These are phyloP conservation scores for Geotrichum cucujoidarum DNA, from an alignment of 1,139 yeast species.

Conservation along the genomic window DNA sequence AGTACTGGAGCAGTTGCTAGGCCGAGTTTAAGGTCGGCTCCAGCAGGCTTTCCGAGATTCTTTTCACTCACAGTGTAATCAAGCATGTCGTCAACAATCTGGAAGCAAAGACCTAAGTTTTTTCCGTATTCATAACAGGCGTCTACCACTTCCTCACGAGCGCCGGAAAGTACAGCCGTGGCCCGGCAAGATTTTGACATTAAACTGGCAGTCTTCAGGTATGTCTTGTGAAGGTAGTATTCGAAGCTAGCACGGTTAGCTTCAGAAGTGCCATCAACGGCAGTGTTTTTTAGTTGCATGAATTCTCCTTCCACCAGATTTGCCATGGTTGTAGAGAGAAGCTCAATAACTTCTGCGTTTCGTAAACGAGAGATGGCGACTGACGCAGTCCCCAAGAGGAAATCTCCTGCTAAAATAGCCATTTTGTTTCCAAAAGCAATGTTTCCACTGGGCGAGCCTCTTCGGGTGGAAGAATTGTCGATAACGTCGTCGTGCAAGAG, in stretches of 20 bases:
- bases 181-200: constrained; percentile 95
- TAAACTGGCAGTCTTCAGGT: constrained; percentile 87
- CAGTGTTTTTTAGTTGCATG: constrained; percentile 94
- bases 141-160: constrained; percentile 67
- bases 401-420: constrained; percentile 97
- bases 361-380: constrained; percentile 89
- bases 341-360: constrained; percentile 95
- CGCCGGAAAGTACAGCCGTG: constrained; percentile 88
- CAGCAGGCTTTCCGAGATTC: constrained; percentile 88
- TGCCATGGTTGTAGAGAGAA: constrained; percentile 92
- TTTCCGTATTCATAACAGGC: constrained; percentile 88
- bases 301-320: constrained; percentile 97
- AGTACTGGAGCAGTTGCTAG: constrained; percentile 95
- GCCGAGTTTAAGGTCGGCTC: constrained; percentile 90
- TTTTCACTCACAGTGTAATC: constrained; percentile 85
- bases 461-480: constrained; percentile 83
- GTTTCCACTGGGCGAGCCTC: constrained; percentile 90
- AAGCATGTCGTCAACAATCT: constrained; percentile 91
- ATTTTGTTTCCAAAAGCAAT: constrained; percentile 92
- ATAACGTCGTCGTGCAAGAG: constrained; percentile 94
- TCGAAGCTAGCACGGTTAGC: constrained; percentile 87
- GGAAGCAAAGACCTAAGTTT: constrained; percentile 91
- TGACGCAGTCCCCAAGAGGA: constrained; percentile 89
- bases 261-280: constrained; percentile 54
- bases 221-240: constrained; percentile 90